These are phyloP conservation scores for Verticillium nubilum DNA, from an alignment of 2,329 filamentous ascomycete species.

Conservation along the genomic window DNA sequence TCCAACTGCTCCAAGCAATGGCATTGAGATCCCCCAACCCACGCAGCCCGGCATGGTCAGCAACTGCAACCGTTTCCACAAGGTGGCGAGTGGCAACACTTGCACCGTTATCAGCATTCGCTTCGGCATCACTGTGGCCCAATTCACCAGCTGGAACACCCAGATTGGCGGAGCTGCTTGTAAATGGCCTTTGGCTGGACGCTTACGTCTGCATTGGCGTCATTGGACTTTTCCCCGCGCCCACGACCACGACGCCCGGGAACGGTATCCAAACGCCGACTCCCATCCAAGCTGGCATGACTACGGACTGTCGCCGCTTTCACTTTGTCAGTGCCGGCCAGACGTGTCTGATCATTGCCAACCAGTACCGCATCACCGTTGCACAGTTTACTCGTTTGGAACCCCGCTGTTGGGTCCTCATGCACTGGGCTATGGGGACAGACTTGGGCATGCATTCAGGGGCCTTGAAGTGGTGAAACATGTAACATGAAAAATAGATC, in stretches of 20 bases:
- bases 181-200: constrained; percentile 6
- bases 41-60: constrained; percentile 6
- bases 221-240: constrained; percentile 3
- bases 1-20: constrained; percentile 6
- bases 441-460: no score
- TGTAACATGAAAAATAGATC: no score
- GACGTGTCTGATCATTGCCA: constrained; percentile 5
- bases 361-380: constrained; percentile 4
- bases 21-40: constrained; percentile 6
- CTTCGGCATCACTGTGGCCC: constrained; percentile 14
- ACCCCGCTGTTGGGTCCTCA: constrained; percentile 8
- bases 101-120: constrained; percentile 18
- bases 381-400: constrained; percentile 13
- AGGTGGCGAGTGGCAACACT: constrained; percentile 12
- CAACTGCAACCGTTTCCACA: constrained; percentile 23
- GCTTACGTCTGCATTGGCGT: constrained; percentile 10
- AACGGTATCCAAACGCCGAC: constrained; percentile 7
- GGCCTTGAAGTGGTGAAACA: no score
- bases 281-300: constrained; percentile 11
- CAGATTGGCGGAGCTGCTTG: constrained; percentile 7
- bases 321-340: constrained; percentile 8
- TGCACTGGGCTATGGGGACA: no score
- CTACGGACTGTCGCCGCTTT: constrained; percentile 13
- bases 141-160: constrained; percentile 19
- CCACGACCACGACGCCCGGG: neutral